Percentiles rank a stretch among this genome's conserved stretches.
Evolutionary conservation across 2,329 filamentous ascomycete species (phyloP).

Genomic region (Ascomycota sp.): DNA sequence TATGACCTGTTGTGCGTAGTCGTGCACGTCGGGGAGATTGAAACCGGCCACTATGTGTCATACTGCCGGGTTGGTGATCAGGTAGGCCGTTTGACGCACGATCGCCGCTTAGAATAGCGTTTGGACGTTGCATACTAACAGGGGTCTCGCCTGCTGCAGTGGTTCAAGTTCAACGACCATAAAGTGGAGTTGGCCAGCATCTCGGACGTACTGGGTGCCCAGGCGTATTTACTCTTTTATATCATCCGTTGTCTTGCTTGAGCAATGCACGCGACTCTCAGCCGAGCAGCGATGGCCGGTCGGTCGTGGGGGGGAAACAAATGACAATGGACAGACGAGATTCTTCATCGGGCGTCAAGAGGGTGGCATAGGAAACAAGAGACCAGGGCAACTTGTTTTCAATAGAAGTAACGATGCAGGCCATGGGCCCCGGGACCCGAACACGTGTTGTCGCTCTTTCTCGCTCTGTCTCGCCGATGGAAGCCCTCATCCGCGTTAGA

Average conservation of each 20-base stretch:
- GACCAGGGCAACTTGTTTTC: no score
- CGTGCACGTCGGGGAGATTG: constrained; percentile 80
- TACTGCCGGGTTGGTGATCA: constrained; percentile 64
- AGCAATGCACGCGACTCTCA: no score
- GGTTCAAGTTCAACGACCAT: constrained; percentile 92
- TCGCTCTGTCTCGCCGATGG: no score
- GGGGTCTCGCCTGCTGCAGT: constrained; percentile 24
- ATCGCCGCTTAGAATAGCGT: background rate
- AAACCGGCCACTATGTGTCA: constrained; percentile 80
- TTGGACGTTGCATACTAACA: constrained; percentile 1
- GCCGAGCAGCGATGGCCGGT: no score
- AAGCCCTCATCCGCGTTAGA: no score
- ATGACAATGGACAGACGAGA: background rate
- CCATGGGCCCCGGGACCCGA: no score
- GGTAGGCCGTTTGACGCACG: constrained; percentile 9
- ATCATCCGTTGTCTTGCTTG: constrained; percentile 36
- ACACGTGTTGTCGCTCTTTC: no score
- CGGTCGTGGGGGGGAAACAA: background rate
- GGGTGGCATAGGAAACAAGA: no score
- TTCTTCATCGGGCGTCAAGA: no score
- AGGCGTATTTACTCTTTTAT: constrained; percentile 85
- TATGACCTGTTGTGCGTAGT: constrained; percentile 82
- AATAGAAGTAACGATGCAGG: no score
- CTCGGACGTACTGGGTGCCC: constrained; percentile 62
- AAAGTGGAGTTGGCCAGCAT: constrained; percentile 68